Evolutionary conservation across 2,329 filamentous ascomycete genomes (phyloP).

Genomic region (Didymella lethalis): DNA sequence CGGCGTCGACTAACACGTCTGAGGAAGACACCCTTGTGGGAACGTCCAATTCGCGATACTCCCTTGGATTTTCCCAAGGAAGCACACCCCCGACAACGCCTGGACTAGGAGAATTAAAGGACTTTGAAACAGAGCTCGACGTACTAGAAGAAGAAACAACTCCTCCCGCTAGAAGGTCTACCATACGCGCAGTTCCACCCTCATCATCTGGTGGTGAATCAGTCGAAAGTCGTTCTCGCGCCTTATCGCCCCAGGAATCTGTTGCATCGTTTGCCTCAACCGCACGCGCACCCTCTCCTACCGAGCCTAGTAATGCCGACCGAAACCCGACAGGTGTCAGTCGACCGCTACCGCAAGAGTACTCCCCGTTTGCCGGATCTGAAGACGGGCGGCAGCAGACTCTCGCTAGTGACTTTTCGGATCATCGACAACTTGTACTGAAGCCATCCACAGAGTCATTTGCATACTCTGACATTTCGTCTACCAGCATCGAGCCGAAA

Average conservation of each 20-base stretch:
- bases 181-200: conserved; percentile 51
- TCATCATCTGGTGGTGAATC: conserved; percentile 47
- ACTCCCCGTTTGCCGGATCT: conserved; percentile 39
- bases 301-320: conserved; percentile 35
- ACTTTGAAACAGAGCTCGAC: conserved; percentile 43
- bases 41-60: conserved; percentile 48
- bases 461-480: conserved; percentile 48
- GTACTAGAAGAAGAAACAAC: conserved; percentile 47
- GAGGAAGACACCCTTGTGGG: conserved; percentile 50
- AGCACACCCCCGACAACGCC: conserved; percentile 52
- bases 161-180: conserved; percentile 35
- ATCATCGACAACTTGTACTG: conserved; percentile 40
- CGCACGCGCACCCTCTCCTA: conserved; percentile 34
- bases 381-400: conserved; percentile 42
- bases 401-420: conserved; percentile 42
- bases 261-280: conserved; percentile 48
- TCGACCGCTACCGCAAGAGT: conserved; percentile 34
- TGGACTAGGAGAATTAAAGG: conserved; percentile 36
- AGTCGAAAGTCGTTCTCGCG: conserved; percentile 40
- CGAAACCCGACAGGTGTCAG: conserved; percentile 41
- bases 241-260: conserved; percentile 49
- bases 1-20: conserved; percentile 49
- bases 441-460: conserved; percentile 46
- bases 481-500: conserved; percentile 45
- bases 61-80: conserved; percentile 50